Base-by-base conservation (phyloP, 352 stramenopile species). In the Globisporangium paroecandrum region DNA sequence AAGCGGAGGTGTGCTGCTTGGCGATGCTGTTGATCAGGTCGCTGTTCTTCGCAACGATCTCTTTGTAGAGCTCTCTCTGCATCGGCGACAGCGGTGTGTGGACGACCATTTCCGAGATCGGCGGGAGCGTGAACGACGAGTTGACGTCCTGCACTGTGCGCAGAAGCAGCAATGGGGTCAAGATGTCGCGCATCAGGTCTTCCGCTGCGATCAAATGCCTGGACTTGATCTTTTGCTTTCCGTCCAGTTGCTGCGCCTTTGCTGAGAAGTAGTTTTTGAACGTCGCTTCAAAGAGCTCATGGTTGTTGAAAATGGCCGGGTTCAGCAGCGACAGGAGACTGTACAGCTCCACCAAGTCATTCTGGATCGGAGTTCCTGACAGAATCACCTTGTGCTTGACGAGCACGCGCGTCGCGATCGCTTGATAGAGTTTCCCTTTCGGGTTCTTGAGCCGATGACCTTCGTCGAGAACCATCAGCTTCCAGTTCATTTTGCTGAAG, bases 351-450 rank as follows among this genome's bases (percentile, higher is more conserved):
- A 89, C 64, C 15, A 97, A 65, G 32, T 85, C 81, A 60, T 97
- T 97, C 59, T 97, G 89, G 60, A 97, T 87, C 4, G 91, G 90
- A 15, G 90, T 97, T 9, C 91, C 91, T n/a, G 74, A 96, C 18
- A 89, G 67, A 72, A 94, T 81, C 70, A 74, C 75, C 77, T 78
- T 93, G 69, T 73, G 75, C 22, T 65, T 69, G 7, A 76, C 68
- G 12, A 58, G 73, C 2, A 85, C 66, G 53, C 58, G 78, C 5
- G 75, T 81, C 34, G 76, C 67, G 32, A 94, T 69, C 38, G 77
- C 62, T n/a, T 75, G 65, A 64, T 89, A 78, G 41, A 91, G 69
- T 61, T 83, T 76, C 1, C 86, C 76, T 43, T 85, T 81, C 1
- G 74, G 72, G 68, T 96, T 97, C 77, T 97, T 97, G n/a, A 97